Evolutionary conservation across 208 protist species (phyloP).

Genomic region (Naegleria gruberi): DNA sequence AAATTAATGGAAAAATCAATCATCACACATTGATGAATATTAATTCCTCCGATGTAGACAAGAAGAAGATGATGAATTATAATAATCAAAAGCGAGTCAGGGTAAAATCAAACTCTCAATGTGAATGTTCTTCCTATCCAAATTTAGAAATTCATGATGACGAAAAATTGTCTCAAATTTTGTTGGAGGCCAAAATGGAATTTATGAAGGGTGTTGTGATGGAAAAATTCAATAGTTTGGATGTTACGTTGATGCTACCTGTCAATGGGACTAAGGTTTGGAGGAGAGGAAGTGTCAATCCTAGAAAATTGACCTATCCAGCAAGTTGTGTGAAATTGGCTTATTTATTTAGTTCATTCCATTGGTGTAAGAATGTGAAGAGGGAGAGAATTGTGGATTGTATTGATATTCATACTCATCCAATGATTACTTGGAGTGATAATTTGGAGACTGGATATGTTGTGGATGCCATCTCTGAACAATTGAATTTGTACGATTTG

Average conservation of each 20-base stretch:
- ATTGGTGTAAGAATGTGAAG: not conserved
- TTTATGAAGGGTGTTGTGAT: not conserved
- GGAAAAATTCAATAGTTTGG: not conserved
- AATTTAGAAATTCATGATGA: too few relatives aligned
- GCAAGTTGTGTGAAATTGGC: conserved; percentile 27
- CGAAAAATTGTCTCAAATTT: too few relatives aligned
- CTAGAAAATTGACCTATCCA: conserved; percentile 1
- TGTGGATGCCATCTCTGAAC: conserved; percentile 20
- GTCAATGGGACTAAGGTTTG: not conserved
- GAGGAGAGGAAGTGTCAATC: not conserved
- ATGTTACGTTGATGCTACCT: not conserved
- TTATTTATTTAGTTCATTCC: conserved; percentile 9
- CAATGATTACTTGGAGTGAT: conserved; percentile 21
- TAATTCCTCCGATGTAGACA: too few relatives aligned
- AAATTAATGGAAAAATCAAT: too few relatives aligned
- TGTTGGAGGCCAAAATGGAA: too few relatives aligned
- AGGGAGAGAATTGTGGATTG: not conserved
- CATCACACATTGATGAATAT: too few relatives aligned
- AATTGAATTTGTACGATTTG: not conserved
- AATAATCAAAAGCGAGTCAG: too few relatives aligned
- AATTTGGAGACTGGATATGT: conserved; percentile 29
- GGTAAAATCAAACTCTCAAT: too few relatives aligned
- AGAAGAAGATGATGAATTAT: too few relatives aligned
- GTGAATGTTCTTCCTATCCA: too few relatives aligned
- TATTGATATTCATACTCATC: conserved; percentile 16